Evolutionary conservation across 768 basidiomycete species (phyloP), one percentile per base, ranked within the genome.

Genomic region (Agrocybe pediades): DNA sequence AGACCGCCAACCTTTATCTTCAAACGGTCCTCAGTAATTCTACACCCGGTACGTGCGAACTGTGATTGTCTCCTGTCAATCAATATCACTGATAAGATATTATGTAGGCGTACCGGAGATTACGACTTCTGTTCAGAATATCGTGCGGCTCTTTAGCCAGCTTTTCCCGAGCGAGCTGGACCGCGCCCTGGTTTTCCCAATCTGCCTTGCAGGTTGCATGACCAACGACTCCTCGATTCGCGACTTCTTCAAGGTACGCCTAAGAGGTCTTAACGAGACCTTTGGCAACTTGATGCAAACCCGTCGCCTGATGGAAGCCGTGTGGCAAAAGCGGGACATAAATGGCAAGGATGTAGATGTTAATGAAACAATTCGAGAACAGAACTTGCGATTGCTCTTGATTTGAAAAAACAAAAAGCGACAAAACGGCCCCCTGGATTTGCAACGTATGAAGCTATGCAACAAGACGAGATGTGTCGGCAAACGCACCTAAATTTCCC

Each of bases 131-230:
- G 83, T 88, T 25, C 79, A 80, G 23, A 66, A 63, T 40, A 78
- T 90, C 44, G 71, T 83, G 47, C 79, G 79, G 41, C 70, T 78
- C 19, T 65, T 90, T 50, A 71, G 74, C 52, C 78, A 79, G 58
- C 65, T 90, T 48, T 79, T 78, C 23, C 69, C 81, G 39, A 84
- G 85, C 15, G 74, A 81, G 53, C 68, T 82, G 40, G 90, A 93
- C 67, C 82, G 87, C 52, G 77, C 81, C 7, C 68, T 91, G 39
- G 74, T 89, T 19, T 87, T 91, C 69, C 89, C 90, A 24, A 78
- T 90, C 51, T 86, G 84, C 65, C 73, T 93, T 39, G 84, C 86
- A 25, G 90, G 86, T 5, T 84, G 84, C 66, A 78, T 92, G 79
- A 82, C 87, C 41, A 84, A 89, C 66, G 83, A 86, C 65, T 80